Conservation (phyloP, 768 basidiomycete genomes). For the Rhodosporidiobolus odoratus region DNA sequence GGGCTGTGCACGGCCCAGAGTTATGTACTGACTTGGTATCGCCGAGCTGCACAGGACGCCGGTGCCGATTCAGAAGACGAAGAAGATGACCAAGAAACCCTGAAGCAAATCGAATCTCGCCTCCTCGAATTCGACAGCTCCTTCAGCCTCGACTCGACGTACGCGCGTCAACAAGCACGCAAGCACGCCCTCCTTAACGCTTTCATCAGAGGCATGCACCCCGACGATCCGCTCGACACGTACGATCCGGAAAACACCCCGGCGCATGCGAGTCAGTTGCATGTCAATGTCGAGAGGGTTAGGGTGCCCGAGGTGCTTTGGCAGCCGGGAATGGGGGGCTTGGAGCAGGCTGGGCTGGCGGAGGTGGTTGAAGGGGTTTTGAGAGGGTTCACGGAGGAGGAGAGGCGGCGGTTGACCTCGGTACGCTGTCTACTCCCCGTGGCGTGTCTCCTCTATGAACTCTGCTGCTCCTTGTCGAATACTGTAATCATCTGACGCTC, state of each 20-base stretch:
- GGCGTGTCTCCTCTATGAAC: neutral
- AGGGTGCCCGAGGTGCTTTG: conserved; percentile 89
- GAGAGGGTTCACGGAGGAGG: conserved; percentile 60
- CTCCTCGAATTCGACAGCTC: conserved; percentile 75
- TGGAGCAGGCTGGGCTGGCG: conserved; percentile 89
- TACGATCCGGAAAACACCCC: conserved; percentile 67
- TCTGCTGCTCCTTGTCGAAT: neutral
- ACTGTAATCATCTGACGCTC: no score
- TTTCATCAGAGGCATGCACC: conserved; percentile 54
- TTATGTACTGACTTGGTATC: neutral
- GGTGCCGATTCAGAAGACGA: conserved; percentile 70
- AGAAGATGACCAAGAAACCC: conserved; percentile 70
- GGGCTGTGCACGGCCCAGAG: neutral
- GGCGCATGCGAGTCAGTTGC: conserved; percentile 58
- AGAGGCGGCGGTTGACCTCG: conserved; percentile 68
- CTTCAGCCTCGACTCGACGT: conserved; percentile 76
- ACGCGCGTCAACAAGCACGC: conserved; percentile 67
- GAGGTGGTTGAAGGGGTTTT: conserved; percentile 84
- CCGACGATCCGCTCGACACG: conserved; percentile 45
- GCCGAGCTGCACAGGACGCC: conserved; percentile 42
- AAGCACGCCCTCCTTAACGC: conserved; percentile 80
- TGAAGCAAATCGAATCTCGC: conserved; percentile 70
- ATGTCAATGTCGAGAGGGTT: conserved; percentile 83
- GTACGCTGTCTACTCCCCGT: conserved; percentile 50
- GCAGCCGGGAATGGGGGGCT: conserved; percentile 85